Evolutionary conservation across 2,329 filamentous ascomycete species (phyloP).

Genomic region (Triangularia setosa): DNA sequence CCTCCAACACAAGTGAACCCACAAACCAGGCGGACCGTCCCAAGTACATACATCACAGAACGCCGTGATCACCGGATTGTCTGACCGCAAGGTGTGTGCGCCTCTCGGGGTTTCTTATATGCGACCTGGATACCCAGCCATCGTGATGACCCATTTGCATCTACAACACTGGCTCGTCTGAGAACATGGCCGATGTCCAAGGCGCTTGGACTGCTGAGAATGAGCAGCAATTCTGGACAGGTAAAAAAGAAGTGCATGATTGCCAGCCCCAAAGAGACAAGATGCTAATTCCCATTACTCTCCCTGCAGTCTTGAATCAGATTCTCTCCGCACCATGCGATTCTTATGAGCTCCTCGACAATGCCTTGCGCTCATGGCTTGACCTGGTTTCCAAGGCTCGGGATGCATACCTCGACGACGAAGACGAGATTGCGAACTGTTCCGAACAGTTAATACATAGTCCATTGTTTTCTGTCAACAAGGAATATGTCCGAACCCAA

Average conservation of each 20-base stretch:
- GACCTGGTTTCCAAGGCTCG: slow-evolving; percentile 71
- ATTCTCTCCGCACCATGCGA: slow-evolving; percentile 46
- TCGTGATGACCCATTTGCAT: slow-evolving; percentile 24
- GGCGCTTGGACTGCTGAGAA: slow-evolving; percentile 66
- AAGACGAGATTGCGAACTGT: slow-evolving; percentile 77
- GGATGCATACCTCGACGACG: slow-evolving; percentile 69
- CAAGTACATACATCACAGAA: background rate
- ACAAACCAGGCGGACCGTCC: background rate
- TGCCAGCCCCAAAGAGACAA: background rate
- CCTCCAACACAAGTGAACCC: slow-evolving; percentile 10
- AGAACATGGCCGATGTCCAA: slow-evolving; percentile 60
- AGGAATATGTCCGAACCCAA: slow-evolving; percentile 85
- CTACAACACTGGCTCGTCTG: slow-evolving; percentile 21
- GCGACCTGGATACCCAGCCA: slow-evolving; percentile 3
- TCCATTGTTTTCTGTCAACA: slow-evolving; percentile 67
- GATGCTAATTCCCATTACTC: background rate
- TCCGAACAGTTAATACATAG: slow-evolving; percentile 75
- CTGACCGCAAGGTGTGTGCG: background rate
- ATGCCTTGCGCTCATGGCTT: slow-evolving; percentile 80
- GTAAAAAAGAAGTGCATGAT: slow-evolving; percentile 42
- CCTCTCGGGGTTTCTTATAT: background rate
- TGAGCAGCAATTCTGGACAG: slow-evolving; percentile 85
- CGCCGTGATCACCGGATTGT: background rate
- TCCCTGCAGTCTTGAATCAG: slow-evolving; percentile 42
- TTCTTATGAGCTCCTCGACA: slow-evolving; percentile 65